Conservation (phyloP, 768 basidiomycete genomes). For the Mycena pura region DNA sequence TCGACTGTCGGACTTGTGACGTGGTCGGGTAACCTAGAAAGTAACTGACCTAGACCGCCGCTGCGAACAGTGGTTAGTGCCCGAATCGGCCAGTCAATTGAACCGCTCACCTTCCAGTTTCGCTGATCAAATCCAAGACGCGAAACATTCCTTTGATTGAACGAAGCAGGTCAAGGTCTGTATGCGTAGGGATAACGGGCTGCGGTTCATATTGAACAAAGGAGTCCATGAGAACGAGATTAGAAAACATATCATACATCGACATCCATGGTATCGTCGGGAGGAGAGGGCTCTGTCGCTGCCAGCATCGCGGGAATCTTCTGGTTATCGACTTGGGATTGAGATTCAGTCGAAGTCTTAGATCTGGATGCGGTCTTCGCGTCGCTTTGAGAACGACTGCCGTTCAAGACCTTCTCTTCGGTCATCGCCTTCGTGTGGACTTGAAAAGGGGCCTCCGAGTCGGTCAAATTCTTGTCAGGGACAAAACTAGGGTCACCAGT, state of each 20-base stretch:
- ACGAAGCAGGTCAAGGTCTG: constrained; percentile 26
- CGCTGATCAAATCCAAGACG: constrained; percentile 59
- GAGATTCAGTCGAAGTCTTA: not conserved
- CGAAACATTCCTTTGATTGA: constrained; percentile 56
- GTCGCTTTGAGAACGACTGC: too few species aligned
- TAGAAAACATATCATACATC: not conserved
- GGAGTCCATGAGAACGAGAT: not conserved
- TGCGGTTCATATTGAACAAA: not conserved
- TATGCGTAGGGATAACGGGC: not conserved
- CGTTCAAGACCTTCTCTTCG: too few species aligned
- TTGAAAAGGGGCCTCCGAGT: too few species aligned
- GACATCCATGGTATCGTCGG: constrained; percentile 9
- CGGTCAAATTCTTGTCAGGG: not conserved
- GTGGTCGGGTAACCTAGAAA: too few species aligned
- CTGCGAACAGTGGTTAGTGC: constrained; percentile 12
- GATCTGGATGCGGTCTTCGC: too few species aligned
- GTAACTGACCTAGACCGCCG: constrained; percentile 54
- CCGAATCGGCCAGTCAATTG: too few species aligned
- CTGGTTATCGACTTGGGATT: not conserved
- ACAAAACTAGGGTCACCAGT: not conserved
- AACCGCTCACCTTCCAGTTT: constrained; percentile 43
- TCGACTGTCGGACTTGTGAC: constrained; percentile 48
- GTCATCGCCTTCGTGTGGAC: too few species aligned
- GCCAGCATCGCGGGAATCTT: not conserved
- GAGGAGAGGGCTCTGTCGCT: not conserved